Evolutionary conservation across 2,329 filamentous ascomycete genomes (phyloP), one percentile per base, ranked within the genome.

Genomic region (Hypoxylon sp.): DNA sequence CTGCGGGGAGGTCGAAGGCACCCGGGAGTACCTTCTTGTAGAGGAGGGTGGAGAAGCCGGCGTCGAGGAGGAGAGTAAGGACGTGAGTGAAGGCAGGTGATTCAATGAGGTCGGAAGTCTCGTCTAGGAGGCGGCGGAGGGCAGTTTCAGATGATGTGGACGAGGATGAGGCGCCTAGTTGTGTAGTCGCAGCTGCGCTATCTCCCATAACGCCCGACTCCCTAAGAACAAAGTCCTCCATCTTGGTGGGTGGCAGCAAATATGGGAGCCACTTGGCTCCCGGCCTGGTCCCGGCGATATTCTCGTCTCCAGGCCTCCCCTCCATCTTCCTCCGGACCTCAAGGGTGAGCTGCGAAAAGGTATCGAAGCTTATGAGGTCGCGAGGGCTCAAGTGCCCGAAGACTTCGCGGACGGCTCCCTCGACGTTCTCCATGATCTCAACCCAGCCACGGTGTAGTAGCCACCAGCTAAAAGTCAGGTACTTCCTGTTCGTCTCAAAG

Each of bases 381-480:
- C 94, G 88, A 1, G 94, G 94, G 77, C 93, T 97, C 51, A 97
- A 82, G 66, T 88, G 85, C n/a, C 93, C 93, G 78, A 97, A 98
- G 22, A 95, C 91, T 55, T 96, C 91, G 72, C 91, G 90, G 22
- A 99, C 96, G 3, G 93, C 93, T n/a, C 83, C 82, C 75, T 93
- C 89, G 49, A 99, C 94, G 68, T 90, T 91, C 60, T 88, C 84
- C 85, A 93, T 91, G 60, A 98, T 82, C 61, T 93, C 88, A 70
- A 89, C 88, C 89, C 93, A 98, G 44, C 96, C 96, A 70, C 89
- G 88, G 79, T 99, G 95, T 49, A 99, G 84, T 48, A 99, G 82
- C 94, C 95, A 99, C 96, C 96, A 99, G 80, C 93, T 97, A 78
- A 98, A 97, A 40, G 94, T 96, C 50, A 99, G 84, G 76, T 98